Evolutionary conservation across 2,329 filamentous ascomycete genomes (phyloP), one percentile per base, ranked within the genome.

Genomic region (Paecilomyces sp.): DNA sequence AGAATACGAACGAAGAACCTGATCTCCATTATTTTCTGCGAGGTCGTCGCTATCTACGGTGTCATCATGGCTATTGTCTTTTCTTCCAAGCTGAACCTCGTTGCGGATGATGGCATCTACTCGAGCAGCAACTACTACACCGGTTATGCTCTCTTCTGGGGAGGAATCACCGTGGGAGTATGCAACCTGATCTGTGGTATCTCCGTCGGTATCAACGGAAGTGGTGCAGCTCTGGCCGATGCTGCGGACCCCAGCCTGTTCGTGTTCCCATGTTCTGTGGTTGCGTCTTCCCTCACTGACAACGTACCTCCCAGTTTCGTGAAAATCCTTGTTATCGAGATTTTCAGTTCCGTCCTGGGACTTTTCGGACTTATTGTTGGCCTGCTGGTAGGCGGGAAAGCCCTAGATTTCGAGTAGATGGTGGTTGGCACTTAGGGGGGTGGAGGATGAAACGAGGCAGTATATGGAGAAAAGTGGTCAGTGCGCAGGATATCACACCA

Each of bases 21-120:
- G 72, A 97, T 99, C 76, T 97, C 93, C 70, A 99, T 99, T 78
- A 97, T 99, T 80, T 99, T 99, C 81, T 99, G 94, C 82, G 94
- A 99, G 80, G 94, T 99, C 72, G 94, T 99, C 71, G 94, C 94
- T 77, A 99, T 99, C 77, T 99, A 99, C 83, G 95, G 95, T 70
- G 93, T 99, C 78, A 99, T 99, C 80, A 99, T 99, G 92, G 89
- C 92, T 70, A 99, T 99, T 75, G 90, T 99, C 70, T 97, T 97
- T 81, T 95, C 92, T 53, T 85, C 92, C 63, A 96, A 97, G 78
- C 80, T 99, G 68, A 83, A 85, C 68, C 76, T 83, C 59, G 83
- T 94, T 31, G 72, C 81, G 52, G 83, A 83, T 59, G 84, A 88
- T 47, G 82, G 83, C 18, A 76, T 92, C 31, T 89, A 88, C 78